These are phyloP conservation scores for Phaseolus coccineus DNA, from an alignment of 331 rosid species.

Conservation along the genomic window DNA sequence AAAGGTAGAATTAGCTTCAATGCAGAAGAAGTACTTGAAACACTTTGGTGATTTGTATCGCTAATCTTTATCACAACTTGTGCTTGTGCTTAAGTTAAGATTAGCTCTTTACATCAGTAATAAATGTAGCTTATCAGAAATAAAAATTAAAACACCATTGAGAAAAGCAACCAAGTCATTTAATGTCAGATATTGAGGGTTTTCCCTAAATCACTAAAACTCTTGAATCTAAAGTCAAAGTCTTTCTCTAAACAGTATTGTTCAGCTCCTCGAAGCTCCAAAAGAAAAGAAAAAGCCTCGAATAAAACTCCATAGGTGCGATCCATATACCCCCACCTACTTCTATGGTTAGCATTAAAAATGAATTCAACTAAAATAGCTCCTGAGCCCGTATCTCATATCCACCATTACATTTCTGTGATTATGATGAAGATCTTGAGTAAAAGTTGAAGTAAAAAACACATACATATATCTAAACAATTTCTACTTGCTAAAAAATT, in stretches of 20 bases:
- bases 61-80: background rate
- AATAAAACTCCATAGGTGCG: background rate
- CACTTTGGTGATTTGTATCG: background rate
- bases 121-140: background rate
- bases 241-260: background rate
- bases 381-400: background rate
- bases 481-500: background rate
- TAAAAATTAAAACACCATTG: background rate
- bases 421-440: background rate
- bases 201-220: background rate
- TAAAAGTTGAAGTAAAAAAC: background rate
- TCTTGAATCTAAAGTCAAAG: background rate
- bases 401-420: background rate
- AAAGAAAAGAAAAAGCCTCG: background rate
- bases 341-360: background rate
- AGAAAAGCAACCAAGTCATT: background rate
- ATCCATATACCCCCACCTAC: background rate
- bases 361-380: background rate
- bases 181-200: background rate
- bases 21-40: background rate
- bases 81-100: background rate
- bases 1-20: background rate
- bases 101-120: background rate
- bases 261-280: slow-evolving; percentile 2
- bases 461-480: background rate